phyloP scores from a whole-genome alignment of 306 rosid species.

The Glycine latifolia region DNA sequence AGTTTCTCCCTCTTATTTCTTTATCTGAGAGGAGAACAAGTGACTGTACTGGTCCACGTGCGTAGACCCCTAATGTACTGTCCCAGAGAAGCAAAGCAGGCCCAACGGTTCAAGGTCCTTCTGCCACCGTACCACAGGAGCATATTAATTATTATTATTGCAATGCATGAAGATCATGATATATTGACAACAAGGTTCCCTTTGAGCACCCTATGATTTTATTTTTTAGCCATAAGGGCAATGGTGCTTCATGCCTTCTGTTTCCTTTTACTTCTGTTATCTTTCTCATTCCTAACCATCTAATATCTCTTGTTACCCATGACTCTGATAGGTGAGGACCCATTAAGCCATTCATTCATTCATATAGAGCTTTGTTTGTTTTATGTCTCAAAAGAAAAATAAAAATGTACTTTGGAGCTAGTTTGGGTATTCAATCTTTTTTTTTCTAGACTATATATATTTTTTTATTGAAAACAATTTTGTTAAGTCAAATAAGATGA shows the following conservation, averaged over 20 bases:
- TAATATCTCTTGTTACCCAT: background rate
- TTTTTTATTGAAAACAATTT: too few species aligned
- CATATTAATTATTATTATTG: slow-evolving; percentile 42
- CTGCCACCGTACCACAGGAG: slow-evolving; percentile 58
- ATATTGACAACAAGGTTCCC: slow-evolving; percentile 37
- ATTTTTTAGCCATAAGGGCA: slow-evolving; percentile 17
- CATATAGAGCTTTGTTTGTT: slow-evolving; percentile 66
- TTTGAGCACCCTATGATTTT: slow-evolving; percentile 18
- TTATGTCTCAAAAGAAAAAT: too few species aligned
- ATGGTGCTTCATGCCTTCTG: slow-evolving; percentile 5
- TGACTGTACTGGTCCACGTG: slow-evolving; percentile 74
- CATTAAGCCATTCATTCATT: slow-evolving; percentile 62
- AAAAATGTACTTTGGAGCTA: too few species aligned
- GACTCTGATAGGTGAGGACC: background rate
- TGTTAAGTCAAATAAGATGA: too few species aligned
- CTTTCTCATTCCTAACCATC: slow-evolving; percentile 28
- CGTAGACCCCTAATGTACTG: slow-evolving; percentile 71
- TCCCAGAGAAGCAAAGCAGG: slow-evolving; percentile 69
- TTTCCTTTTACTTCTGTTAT: slow-evolving; percentile 7
- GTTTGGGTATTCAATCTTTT: too few species aligned
- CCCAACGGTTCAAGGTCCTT: slow-evolving; percentile 76
- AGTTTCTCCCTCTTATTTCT: background rate
- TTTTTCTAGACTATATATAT: too few species aligned
- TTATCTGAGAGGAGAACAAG: slow-evolving; percentile 49
- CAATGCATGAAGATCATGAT: slow-evolving; percentile 13